These are phyloP conservation scores for Mortierella sp. DNA, from an alignment of 371 early-diverging fungal genomes.

Conservation along the genomic window DNA sequence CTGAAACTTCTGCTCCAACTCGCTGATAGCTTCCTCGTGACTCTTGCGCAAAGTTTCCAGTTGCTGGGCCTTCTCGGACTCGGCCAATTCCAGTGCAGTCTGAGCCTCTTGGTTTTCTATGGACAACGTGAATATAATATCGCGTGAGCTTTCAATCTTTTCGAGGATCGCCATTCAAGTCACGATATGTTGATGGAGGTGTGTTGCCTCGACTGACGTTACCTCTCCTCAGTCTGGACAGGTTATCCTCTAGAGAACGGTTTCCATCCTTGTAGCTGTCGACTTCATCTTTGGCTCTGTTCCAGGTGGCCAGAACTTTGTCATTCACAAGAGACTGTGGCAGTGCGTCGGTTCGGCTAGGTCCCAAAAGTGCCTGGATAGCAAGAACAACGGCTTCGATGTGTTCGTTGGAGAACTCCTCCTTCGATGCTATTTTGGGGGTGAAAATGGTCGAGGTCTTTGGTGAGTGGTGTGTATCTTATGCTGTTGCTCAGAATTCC, in stretches of 20 bases:
- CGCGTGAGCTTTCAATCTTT: background rate
- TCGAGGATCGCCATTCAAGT: background rate
- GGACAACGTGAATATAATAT: background rate
- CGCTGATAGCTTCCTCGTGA: conserved; percentile 2
- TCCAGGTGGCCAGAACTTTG: conserved; percentile 33
- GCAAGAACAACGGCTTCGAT: conserved; percentile 23
- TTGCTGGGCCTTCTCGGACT: conserved; percentile 14
- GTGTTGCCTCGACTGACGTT: background rate
- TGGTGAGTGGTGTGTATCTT: background rate
- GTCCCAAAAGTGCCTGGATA: conserved; percentile 25
- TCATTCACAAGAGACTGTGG: conserved; percentile 20
- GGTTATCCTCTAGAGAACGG: conserved; percentile 29
- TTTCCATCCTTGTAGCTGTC: conserved; percentile 38
- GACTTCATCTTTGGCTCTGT: conserved; percentile 32
- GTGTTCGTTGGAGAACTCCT: conserved; percentile 21
- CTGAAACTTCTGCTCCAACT: background rate
- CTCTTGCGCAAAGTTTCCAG: conserved; percentile 10
- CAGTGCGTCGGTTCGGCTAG: conserved; percentile 17
- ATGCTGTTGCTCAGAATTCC: background rate
- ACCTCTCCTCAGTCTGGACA: conserved; percentile 29
- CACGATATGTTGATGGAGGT: background rate
- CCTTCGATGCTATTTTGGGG: conserved; percentile 14
- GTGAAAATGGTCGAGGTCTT: background rate
- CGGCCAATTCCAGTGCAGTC: conserved; percentile 11
- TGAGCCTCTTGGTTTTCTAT: conserved; percentile 26